Evolutionary conservation across 108 stramenopile genomes (phyloP), one percentile per base, ranked within the genome.

Genomic region (Fragilaria crotonensis): DNA sequence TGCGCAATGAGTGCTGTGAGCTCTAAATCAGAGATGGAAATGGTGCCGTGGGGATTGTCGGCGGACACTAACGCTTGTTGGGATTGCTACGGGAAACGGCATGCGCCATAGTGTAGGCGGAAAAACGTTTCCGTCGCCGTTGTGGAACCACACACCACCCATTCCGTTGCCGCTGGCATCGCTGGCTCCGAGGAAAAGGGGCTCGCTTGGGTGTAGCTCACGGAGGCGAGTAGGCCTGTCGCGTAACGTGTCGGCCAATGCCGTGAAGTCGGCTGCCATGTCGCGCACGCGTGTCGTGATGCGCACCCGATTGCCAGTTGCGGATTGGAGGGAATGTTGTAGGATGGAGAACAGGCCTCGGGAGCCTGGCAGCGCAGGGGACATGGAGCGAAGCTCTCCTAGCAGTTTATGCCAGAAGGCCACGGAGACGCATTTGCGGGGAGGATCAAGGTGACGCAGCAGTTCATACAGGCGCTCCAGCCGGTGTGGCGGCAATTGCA

Each of bases 361-460:
- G 41, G 41, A 9, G 41, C 41, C 41, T 9, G 41, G 41, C 60
- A 70, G 29, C 77, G 67, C 0, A n/a, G n/a, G n/a, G n/a, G n/a
- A n/a, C n/a, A n/a, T n/a, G n/a, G n/a, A n/a, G n/a, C n/a, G n/a
- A n/a, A 78, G 62, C 29, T 73, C 77, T 0, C 71, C 68, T 0
- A 78, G 23, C 2, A 78, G 5, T 44, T 66, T 62, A 44, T 78
- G 72, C 68, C 68, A 78, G n/a, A n/a, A n/a, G n/a, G n/a, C n/a
- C n/a, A n/a, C n/a, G n/a, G n/a, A n/a, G n/a, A n/a, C n/a, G n/a
- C n/a, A n/a, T n/a, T n/a, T n/a, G n/a, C n/a, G n/a, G n/a, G n/a
- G n/a, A n/a, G n/a, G n/a, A n/a, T n/a, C n/a, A n/a, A n/a, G n/a
- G n/a, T n/a, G n/a, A n/a, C n/a, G n/a, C n/a, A n/a, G n/a, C n/a